phyloP scores from a whole-genome alignment of 2,329 filamentous ascomycete species.

The Penicillium sp. region DNA sequence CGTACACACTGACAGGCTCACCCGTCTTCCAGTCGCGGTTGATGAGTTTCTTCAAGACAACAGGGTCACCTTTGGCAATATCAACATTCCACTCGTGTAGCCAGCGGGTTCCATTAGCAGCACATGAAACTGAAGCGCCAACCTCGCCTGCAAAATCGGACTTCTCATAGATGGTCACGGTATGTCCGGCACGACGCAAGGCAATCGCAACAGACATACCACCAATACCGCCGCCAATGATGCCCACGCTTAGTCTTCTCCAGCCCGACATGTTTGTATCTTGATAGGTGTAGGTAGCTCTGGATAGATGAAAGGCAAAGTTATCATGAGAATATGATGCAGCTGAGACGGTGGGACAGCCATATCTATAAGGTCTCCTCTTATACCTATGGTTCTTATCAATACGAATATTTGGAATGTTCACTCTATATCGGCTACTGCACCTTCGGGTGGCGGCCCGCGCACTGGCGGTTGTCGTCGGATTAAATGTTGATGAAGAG shows the following conservation, averaged over 20 bases:
- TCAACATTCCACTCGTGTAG: conserved; percentile 66
- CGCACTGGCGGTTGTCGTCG: conserved; percentile 12
- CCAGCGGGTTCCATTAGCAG: conserved; percentile 67
- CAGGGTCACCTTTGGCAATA: conserved; percentile 60
- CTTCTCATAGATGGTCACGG: conserved; percentile 62
- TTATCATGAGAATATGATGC: background rate
- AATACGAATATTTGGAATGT: background rate
- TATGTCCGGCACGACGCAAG: conserved; percentile 52
- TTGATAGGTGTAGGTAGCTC: background rate
- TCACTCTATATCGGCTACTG: conserved; percentile 11
- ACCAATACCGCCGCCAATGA: conserved; percentile 54
- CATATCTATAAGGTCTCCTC: too few species aligned
- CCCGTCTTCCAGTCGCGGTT: conserved; percentile 68
- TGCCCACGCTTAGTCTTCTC: conserved; percentile 46
- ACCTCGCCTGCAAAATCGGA: conserved; percentile 65
- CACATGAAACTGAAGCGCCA: conserved; percentile 64
- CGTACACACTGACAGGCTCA: conserved; percentile 61
- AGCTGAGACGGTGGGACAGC: too few species aligned
- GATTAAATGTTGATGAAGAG: background rate
- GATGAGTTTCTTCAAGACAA: conserved; percentile 63
- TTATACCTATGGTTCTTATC: too few species aligned
- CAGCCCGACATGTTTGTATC: conserved; percentile 32
- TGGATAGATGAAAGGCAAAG: background rate
- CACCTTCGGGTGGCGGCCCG: conserved; percentile 19
- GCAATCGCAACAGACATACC: conserved; percentile 52